phyloP scores from a whole-genome alignment of 78 protist species.

The Parvularia atlantis region DNA sequence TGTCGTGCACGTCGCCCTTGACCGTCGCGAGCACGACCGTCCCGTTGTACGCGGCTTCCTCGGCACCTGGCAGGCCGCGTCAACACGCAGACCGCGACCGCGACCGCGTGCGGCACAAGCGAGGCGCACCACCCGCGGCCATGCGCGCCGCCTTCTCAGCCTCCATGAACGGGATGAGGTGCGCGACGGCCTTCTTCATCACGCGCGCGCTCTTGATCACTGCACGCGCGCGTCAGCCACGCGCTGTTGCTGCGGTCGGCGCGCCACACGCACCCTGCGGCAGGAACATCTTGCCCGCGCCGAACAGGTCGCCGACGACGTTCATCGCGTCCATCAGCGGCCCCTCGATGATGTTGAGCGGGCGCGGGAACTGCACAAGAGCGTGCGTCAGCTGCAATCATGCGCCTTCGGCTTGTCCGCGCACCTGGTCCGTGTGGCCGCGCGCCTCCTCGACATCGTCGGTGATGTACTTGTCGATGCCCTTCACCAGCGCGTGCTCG shows the following conservation, averaged over 20 bases:
- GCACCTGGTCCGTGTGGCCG: neutral
- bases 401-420: too few species aligned
- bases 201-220: constrained; percentile 96
- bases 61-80: neutral
- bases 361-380: constrained; percentile 10
- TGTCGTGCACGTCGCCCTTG: constrained; percentile 99
- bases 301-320: constrained; percentile 94
- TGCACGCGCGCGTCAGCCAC: constrained; percentile 36
- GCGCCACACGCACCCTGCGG: constrained; percentile 45
- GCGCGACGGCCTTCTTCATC: constrained; percentile 95
- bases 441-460: constrained; percentile 91
- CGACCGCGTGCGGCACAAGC: too few species aligned
- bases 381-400: too few species aligned
- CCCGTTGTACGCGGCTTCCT: constrained; percentile 33
- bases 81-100: too few species aligned
- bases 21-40: constrained; percentile 91
- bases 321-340: constrained; percentile 96
- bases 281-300: constrained; percentile 97
- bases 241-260: too few species aligned
- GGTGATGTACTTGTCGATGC: constrained; percentile 62
- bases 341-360: constrained; percentile 79
- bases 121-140: neutral
- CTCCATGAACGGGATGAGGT: constrained; percentile 94
- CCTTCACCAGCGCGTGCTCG: constrained; percentile 82
- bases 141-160: constrained; percentile 38